A percentile compares a stretch with the other conserved stretches of the same genome.
Evolutionary conservation across 2,329 filamentous ascomycete species (phyloP).

Genomic region (Scolecobasidium constrictum): DNA sequence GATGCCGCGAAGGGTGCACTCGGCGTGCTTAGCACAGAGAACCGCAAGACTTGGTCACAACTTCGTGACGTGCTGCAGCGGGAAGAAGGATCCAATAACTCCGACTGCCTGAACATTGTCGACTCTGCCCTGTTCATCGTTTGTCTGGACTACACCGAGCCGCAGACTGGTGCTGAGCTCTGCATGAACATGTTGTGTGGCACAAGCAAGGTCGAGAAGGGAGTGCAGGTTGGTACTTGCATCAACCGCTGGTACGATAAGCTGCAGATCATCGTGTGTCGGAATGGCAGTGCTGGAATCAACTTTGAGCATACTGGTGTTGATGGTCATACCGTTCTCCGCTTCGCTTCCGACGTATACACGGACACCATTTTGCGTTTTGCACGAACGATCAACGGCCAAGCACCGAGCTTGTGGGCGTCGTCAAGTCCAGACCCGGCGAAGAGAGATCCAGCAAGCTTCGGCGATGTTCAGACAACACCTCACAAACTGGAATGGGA

Average conservation of each 20-base stretch:
- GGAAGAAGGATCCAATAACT: constrained; percentile 84
- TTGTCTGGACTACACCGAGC: constrained; percentile 87
- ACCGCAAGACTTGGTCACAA: constrained; percentile 91
- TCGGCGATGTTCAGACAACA: constrained; percentile 85
- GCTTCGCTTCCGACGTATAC: constrained; percentile 93
- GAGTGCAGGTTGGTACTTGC: constrained; percentile 93
- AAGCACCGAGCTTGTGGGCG: constrained; percentile 84
- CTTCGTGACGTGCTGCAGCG: constrained; percentile 77
- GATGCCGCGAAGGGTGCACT: constrained; percentile 92
- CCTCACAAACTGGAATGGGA: constrained; percentile 98
- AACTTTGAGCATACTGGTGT: constrained; percentile 99
- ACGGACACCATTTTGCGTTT: constrained; percentile 96
- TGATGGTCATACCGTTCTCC: constrained; percentile 90
- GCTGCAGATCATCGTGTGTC: constrained; percentile 96
- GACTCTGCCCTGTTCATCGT: constrained; percentile 89
- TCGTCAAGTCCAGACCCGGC: constrained; percentile 84
- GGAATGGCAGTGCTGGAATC: constrained; percentile 96
- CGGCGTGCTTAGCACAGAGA: constrained; percentile 90
- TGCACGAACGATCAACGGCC: constrained; percentile 87
- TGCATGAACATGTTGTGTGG: constrained; percentile 98
- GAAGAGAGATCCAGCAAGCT: constrained; percentile 82
- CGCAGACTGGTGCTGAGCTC: constrained; percentile 66
- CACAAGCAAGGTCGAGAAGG: constrained; percentile 80
- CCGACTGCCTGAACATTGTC: constrained; percentile 89
- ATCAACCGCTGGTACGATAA: constrained; percentile 99